Evolutionary conservation across 2,329 filamentous ascomycete species (phyloP), one percentile per base, ranked within the genome.

Genomic region (Fusarium setosum): DNA sequence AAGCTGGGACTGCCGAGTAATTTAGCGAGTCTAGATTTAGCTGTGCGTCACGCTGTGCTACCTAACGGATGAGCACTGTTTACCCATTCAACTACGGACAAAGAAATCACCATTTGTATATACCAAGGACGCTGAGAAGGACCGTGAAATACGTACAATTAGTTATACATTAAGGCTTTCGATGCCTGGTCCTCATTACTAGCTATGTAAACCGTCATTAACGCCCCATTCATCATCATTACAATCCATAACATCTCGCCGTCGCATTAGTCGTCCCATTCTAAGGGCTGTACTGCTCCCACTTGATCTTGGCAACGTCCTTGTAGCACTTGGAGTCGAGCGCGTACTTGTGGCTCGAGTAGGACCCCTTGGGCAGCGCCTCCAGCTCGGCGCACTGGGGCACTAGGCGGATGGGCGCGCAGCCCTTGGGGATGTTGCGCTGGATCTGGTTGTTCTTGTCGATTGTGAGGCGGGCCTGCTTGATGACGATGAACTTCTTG

Each of bases 351-450:
- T 85, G 81, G 53, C 73, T 81, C 3, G 76, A 70, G 17, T 72
- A 62, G 13, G 77, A 77, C 2, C 75, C 77, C 35, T 70, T 69
- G 0, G 79, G 77, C 20, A 82, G 60, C 13, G 72, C 71, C 12
- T 77, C 68, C 35, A 84, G 67, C 54, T 65, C 44, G 0, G 77
- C 75, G 48, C 83, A 85, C 70, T 82, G 73, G 9, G 83, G 79
- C 15, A 84, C 63, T 45, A 86, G 70, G 9, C 69, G 74, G 35
- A 86, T 73, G 8, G 78, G 73, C 3, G 75, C 79, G 60, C 84
- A 86, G 4, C 73, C 76, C 38, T 75, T 60, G 32, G 72, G 72
- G 24, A 73, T 68, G 38, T 72, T 67, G 17, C 64, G 55, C 48
- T 69, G 64, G 35, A 70, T 68, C 55, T 68, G 47, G 20, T 61